Percentiles rank a stretch among this genome's conserved stretches.
Evolutionary conservation across 129 eudicot species (phyloP).

Genomic region (Calendula officinalis): DNA sequence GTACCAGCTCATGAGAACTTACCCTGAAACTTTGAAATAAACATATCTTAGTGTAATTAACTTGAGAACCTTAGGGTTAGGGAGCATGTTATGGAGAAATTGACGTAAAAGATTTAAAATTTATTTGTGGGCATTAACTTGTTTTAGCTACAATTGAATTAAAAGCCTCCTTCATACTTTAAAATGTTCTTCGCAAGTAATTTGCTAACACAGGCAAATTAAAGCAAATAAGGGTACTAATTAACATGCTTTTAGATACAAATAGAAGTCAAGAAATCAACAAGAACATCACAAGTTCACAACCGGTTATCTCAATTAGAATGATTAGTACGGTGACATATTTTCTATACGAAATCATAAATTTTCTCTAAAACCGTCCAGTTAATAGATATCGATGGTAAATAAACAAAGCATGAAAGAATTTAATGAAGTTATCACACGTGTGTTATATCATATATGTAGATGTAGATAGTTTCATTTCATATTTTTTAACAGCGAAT

Average conservation of each 20-base stretch:
- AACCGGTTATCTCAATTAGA: not conserved
- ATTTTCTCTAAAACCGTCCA: not conserved
- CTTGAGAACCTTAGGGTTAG: constrained; percentile 4
- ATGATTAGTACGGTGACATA: not conserved
- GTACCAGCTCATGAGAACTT: not conserved
- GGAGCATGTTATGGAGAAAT: constrained; percentile 1
- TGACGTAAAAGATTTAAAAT: constrained; percentile 10
- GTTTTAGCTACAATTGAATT: not conserved
- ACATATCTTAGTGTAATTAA: not conserved
- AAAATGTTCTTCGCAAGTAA: not conserved
- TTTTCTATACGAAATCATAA: no score
- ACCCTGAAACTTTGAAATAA: not conserved
- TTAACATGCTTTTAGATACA: not conserved
- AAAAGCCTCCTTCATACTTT: not conserved
- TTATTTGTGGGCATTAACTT: not conserved
- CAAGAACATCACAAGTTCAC: constrained; percentile 9
- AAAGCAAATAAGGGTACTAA: not conserved
- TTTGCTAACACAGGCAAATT: not conserved
- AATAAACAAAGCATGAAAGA: not conserved
- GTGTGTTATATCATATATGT: not conserved
- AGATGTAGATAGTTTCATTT: constrained; percentile 4
- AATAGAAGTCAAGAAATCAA: constrained; percentile 11
- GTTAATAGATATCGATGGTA: not conserved
- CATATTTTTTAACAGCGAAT: no score
- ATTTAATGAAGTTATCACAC: constrained; percentile 12